Conservation (phyloP, 176 grass and related monocot species). For the Hsuehochloa calcarea region DNA sequence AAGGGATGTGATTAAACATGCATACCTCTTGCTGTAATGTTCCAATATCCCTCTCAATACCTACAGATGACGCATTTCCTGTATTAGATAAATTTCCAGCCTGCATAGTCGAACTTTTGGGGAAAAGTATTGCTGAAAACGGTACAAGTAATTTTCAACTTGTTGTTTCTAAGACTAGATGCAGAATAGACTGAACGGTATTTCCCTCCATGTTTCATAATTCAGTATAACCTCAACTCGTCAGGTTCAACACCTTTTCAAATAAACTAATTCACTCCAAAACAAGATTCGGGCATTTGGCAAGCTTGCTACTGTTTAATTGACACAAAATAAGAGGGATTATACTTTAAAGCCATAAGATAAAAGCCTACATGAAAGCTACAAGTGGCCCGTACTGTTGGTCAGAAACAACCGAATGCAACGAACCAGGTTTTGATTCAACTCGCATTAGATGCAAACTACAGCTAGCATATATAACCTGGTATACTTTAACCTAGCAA, state of each 20-base stretch:
- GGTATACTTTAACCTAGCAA: neutral
- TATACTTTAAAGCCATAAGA: neutral
- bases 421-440: neutral
- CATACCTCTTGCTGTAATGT: slow-evolving; percentile 79
- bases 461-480: neutral
- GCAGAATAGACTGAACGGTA: neutral
- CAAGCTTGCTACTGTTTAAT: neutral
- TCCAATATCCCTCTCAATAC: slow-evolving; percentile 81
- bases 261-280: slow-evolving; percentile 9
- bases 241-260: neutral
- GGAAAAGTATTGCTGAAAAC: neutral
- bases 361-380: slow-evolving; percentile 12
- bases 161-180: neutral
- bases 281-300: neutral
- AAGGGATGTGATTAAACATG: neutral
- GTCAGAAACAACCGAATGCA: neutral
- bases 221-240: neutral
- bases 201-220: neutral
- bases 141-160: neutral
- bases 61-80: slow-evolving; percentile 38
- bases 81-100: slow-evolving; percentile 3
- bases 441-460: slow-evolving; percentile 13
- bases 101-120: neutral
- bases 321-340: neutral
- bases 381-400: neutral